Percentiles rank a stretch among this genome's conserved stretches.
Evolutionary conservation across 2,329 filamentous ascomycete species (phyloP).

Genomic region (Beauveria asiatica): DNA sequence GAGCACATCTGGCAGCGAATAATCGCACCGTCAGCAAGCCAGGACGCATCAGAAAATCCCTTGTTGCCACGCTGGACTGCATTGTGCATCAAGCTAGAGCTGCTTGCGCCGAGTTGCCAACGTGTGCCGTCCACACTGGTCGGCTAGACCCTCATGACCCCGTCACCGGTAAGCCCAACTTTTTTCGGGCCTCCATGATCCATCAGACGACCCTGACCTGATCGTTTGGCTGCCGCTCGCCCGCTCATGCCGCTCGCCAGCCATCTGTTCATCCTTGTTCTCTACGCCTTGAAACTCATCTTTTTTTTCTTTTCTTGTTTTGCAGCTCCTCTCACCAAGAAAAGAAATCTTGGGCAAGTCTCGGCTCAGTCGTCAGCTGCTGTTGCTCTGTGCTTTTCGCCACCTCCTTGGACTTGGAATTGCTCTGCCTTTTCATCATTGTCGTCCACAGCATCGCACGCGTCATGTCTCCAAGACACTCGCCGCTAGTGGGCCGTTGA

Average conservation of each 20-base stretch:
- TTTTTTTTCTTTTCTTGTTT: background rate
- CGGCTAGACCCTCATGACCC: background rate
- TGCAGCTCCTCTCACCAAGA: background rate
- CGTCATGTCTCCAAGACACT: background rate
- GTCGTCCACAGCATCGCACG: background rate
- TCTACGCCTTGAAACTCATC: background rate
- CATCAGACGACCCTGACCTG: background rate
- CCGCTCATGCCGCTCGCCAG: background rate
- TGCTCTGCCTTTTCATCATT: background rate
- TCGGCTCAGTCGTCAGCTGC: background rate
- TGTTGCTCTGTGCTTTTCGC: background rate
- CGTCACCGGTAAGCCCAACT: background rate
- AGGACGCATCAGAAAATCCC: background rate
- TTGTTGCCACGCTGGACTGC: background rate
- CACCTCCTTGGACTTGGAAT: background rate
- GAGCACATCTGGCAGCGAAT: background rate
- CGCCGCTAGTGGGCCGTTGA: slow-evolving; percentile 6
- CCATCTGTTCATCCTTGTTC: background rate
- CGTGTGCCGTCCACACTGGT: background rate
- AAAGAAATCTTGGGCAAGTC: background rate
- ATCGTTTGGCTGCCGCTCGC: background rate
- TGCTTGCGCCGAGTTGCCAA: background rate
- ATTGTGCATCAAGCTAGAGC: background rate
- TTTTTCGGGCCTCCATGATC: background rate
- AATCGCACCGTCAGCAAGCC: background rate